Conservation (phyloP, 768 basidiomycete genomes). For the Collybiopsis confluens region DNA sequence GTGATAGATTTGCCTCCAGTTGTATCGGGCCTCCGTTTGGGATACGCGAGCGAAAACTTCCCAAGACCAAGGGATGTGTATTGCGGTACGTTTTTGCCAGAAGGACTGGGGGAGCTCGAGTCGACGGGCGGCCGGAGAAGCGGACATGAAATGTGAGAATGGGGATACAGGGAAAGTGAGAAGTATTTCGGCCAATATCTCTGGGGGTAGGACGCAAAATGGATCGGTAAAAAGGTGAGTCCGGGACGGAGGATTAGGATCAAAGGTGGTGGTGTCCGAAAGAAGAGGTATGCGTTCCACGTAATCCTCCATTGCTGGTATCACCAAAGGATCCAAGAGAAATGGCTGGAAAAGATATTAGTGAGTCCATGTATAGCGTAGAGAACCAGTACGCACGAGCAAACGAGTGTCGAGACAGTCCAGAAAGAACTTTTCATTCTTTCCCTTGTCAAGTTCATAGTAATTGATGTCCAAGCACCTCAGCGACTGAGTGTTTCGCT, state of each 20-base stretch:
- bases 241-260: background rate
- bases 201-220: background rate
- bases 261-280: background rate
- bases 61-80: constrained; percentile 1
- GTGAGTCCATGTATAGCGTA: background rate
- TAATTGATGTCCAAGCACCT: background rate
- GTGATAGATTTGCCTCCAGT: background rate
- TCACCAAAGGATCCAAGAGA: background rate
- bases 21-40: background rate
- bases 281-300: background rate
- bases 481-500: background rate
- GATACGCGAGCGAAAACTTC: background rate
- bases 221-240: background rate
- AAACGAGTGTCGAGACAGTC: background rate
- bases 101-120: background rate
- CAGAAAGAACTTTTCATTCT: background rate
- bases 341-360: background rate
- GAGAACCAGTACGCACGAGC: background rate
- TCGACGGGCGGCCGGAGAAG: background rate
- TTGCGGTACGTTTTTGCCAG: background rate
- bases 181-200: background rate
- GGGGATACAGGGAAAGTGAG: background rate
- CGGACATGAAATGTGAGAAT: background rate
- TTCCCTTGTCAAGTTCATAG: background rate
- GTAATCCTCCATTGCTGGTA: background rate